These are phyloP conservation scores for Aspergillus unguis DNA, from an alignment of 2,329 filamentous ascomycete species.

Conservation along the genomic window DNA sequence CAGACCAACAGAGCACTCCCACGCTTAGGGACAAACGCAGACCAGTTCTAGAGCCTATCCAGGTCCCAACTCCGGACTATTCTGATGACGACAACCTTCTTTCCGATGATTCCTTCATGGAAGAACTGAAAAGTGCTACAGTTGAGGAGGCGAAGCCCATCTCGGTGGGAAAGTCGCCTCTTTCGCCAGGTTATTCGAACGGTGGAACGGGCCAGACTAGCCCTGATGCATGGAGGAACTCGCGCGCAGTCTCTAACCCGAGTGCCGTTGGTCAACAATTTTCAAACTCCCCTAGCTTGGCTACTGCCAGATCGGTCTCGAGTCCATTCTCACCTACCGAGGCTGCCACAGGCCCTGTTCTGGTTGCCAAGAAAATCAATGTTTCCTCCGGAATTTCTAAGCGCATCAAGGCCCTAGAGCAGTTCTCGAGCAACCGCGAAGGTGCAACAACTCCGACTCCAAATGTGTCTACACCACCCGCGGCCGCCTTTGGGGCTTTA, in stretches of 20 bases:
- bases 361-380: conserved; percentile 70
- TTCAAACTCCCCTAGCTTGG: conserved; percentile 29
- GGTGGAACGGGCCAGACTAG: conserved; percentile 29
- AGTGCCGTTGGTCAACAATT: conserved; percentile 26
- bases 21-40: conserved; percentile 34
- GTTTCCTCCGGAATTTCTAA: conserved; percentile 89
- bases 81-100: conserved; percentile 43
- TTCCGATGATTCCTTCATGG: conserved; percentile 73
- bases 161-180: conserved; percentile 77
- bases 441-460: conserved; percentile 27
- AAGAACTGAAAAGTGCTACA: conserved; percentile 78
- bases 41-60: conserved; percentile 53
- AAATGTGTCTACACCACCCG: conserved; percentile 50
- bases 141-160: conserved; percentile 80
- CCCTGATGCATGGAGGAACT: conserved; percentile 34
- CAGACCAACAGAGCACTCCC: conserved; percentile 19
- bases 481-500: conserved; percentile 57
- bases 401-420: conserved; percentile 89
- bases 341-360: conserved; percentile 38
- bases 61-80: conserved; percentile 37
- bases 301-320: conserved; percentile 39
- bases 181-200: conserved; percentile 59
- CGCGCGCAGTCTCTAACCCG: conserved; percentile 42
- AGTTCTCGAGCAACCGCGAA: conserved; percentile 57
- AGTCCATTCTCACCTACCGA: conserved; percentile 32